Conservation (phyloP, 352 stramenopile genomes). For the Phytophthora hybrid region DNA sequence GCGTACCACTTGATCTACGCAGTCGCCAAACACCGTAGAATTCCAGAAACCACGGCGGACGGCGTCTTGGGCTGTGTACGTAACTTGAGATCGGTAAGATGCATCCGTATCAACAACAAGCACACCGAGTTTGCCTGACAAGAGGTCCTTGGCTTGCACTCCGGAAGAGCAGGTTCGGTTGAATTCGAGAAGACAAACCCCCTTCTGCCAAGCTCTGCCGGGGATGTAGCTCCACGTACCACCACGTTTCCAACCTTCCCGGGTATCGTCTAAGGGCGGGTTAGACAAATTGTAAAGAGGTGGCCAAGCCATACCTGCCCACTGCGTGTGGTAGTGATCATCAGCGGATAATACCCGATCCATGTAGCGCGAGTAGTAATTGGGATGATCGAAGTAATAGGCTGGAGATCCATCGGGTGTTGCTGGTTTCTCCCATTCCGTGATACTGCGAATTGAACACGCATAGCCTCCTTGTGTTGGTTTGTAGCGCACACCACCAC, state of each 20-base stretch:
- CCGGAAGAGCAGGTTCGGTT: constrained; percentile 75
- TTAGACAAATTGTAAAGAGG: constrained; percentile 90
- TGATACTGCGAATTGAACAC: constrained; percentile 95
- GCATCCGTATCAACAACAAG: constrained; percentile 94
- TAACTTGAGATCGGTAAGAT: constrained; percentile 87
- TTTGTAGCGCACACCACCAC: constrained; percentile 69
- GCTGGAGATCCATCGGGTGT: constrained; percentile 60
- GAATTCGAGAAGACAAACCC: constrained; percentile 95
- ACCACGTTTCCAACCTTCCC: constrained; percentile 91
- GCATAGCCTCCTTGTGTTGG: constrained; percentile 93
- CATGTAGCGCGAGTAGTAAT: constrained; percentile 98
- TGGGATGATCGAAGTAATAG: constrained; percentile 94
- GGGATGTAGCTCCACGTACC: constrained; percentile 77
- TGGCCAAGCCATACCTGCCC: constrained; percentile 92
- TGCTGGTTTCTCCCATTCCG: constrained; percentile 93
- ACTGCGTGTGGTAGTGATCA: constrained; percentile 88
- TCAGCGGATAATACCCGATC: constrained; percentile 84
- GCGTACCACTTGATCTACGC: constrained; percentile 92
- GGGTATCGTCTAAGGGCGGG: constrained; percentile 90
- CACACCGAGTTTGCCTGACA: constrained; percentile 23
- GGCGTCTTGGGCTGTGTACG: constrained; percentile 72
- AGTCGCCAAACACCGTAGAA: constrained; percentile 60
- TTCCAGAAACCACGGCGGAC: constrained; percentile 74
- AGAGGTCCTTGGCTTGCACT: constrained; percentile 47
- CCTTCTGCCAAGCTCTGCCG: constrained; percentile 91